Base-by-base conservation (phyloP, 2,329 filamentous ascomycete species). In the Eutypa lata region DNA sequence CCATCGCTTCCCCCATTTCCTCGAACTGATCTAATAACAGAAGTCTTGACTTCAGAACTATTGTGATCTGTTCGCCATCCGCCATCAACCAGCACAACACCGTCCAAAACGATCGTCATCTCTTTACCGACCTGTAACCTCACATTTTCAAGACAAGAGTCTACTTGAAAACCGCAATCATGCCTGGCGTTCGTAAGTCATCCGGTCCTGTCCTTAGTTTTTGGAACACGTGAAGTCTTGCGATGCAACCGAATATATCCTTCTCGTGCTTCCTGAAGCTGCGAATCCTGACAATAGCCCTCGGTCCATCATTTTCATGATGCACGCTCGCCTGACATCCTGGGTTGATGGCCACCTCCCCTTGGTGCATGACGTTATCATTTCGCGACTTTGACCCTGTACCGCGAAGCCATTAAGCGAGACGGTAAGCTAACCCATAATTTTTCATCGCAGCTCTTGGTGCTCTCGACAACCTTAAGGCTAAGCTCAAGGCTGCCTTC, bases 391-490 rank as follows among this genome's bases (percentile, higher is more conserved):
- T 10, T 31, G 26, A 10, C 10, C 6, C 6, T 31, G 26, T 10
- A n/a, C 26, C 26, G 26, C 10, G 26, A 31, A 31, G 26, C 26
- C 26, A 10, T 31, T 31, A 10, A 6, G 26, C 26, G 26, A 6
- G 26, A 48, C 51, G 43, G 47, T 47, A 33, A 50, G 48, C 62
- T 66, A 54, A 65, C 51, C 38, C 50, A 19, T 28, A n/a, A 31
- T 46, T 19, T 48, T 28, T 37, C 43, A 19, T 47, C 45, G 31
- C 57, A 82, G 79, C 79, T 51, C 68, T 73, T 48, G 70, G 75
- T 57, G 76, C 79, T 33, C 69, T 83, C 55, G 76, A 78, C 65
- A 81, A 81, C 70, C 60, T 83, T 60, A 81, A 79, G 76, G 72
- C 69, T 64, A 82, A 81, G 76, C 65, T 83, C 65, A 79, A 77